Conservation (phyloP, 331 rosid species). For the Pyracantha coccinea region DNA sequence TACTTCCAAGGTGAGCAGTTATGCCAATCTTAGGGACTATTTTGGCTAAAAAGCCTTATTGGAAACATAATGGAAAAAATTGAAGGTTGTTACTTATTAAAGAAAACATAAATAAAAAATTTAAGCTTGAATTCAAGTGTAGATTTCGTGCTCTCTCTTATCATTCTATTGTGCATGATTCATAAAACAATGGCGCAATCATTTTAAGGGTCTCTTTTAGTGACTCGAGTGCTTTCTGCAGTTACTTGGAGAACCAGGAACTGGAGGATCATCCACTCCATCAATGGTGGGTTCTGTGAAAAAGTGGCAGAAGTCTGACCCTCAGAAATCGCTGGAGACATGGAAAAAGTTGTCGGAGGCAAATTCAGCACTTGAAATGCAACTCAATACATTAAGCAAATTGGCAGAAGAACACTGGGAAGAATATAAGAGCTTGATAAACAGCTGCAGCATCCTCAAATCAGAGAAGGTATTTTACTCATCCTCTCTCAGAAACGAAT, state of each 20-base stretch:
- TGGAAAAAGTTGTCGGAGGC: constrained; percentile 79
- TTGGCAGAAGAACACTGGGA: constrained; percentile 78
- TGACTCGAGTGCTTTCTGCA: constrained; percentile 26
- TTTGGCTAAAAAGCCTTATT: not conserved
- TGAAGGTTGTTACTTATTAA: not conserved
- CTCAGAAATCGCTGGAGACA: constrained; percentile 56
- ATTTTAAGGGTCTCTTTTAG: not conserved
- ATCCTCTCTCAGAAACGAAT: not conserved
- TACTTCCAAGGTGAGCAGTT: not conserved
- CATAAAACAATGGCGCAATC: not conserved
- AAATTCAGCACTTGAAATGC: constrained; percentile 68
- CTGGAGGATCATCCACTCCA: constrained; percentile 94
- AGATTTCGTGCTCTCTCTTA: not conserved
- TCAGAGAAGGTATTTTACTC: constrained; percentile 56
- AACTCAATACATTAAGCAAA: constrained; percentile 48
- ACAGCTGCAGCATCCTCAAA: constrained; percentile 55
- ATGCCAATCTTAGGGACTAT: too few species aligned
- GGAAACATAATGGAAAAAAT: not conserved
- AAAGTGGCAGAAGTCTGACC: constrained; percentile 90
- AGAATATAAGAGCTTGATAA: constrained; percentile 54
- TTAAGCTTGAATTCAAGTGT: not conserved
- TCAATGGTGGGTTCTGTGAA: constrained; percentile 98
- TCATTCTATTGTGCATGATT: not conserved
- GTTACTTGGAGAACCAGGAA: constrained; percentile 96
- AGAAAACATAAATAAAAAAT: not conserved